Conservation (phyloP, 2,329 filamentous ascomycete species). For the Hymenoscyphus occultus region DNA sequence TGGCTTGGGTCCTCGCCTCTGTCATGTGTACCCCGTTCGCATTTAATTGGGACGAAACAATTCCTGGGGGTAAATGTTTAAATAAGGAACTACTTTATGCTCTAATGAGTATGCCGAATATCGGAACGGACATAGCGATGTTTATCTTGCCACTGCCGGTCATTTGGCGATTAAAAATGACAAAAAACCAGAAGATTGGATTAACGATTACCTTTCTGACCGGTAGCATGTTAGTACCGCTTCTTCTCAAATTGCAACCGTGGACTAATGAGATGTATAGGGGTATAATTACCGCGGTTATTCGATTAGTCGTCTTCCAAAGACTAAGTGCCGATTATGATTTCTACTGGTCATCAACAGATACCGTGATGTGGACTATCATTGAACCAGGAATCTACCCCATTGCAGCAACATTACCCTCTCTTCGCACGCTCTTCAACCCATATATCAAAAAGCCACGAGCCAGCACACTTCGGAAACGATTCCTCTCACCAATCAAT, state of each 20-base stretch:
- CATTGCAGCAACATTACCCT: slow-evolving; percentile 10
- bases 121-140: slow-evolving; percentile 46
- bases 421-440: slow-evolving; percentile 8
- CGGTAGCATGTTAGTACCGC: slow-evolving; percentile 41
- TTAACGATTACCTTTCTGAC: slow-evolving; percentile 45
- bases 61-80: slow-evolving; percentile 32
- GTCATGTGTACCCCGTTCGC: slow-evolving; percentile 7
- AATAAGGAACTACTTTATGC: slow-evolving; percentile 49
- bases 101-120: slow-evolving; percentile 47
- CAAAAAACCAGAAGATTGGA: slow-evolving; percentile 42
- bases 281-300: slow-evolving; percentile 9
- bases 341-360: slow-evolving; percentile 5
- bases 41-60: slow-evolving; percentile 12
- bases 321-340: slow-evolving; percentile 2
- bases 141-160: slow-evolving; percentile 44
- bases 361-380: slow-evolving; percentile 9
- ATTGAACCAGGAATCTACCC: slow-evolving; percentile 13
- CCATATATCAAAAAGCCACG: slow-evolving; percentile 1
- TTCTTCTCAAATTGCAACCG: neutral
- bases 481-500: slow-evolving; percentile 6
- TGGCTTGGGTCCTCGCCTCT: neutral
- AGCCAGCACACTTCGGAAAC: neutral
- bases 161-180: slow-evolving; percentile 46
- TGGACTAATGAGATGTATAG: neutral
- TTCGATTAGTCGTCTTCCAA: slow-evolving; percentile 7